These are phyloP conservation scores for Ophiorrhiza pumila DNA, from an alignment of 257 asterid genomes.

Conservation along the genomic window DNA sequence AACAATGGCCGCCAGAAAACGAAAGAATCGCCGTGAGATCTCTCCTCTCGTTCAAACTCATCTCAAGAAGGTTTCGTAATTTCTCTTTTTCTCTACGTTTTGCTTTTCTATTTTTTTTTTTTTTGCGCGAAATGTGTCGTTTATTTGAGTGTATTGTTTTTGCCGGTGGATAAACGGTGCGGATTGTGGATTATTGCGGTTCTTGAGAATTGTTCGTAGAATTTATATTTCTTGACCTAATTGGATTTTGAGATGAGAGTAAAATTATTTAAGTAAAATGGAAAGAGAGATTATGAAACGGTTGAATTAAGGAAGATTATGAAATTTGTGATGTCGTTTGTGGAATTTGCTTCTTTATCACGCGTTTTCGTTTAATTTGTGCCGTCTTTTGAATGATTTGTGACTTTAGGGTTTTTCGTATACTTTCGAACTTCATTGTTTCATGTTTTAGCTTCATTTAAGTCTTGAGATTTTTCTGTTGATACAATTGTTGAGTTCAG, in stretches of 20 bases:
- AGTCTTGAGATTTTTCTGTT: neutral
- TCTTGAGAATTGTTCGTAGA: neutral
- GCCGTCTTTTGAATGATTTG: neutral
- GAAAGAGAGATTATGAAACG: neutral
- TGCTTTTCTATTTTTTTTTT: neutral
- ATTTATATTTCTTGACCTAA: neutral
- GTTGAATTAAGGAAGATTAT: neutral
- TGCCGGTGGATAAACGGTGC: neutral
- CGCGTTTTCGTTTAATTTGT: neutral
- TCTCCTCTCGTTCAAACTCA: slow-evolving; percentile 86
- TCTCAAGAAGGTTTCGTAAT: slow-evolving; percentile 62
- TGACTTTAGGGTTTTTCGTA: neutral
- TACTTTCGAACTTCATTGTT: neutral
- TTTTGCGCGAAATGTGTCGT: neutral
- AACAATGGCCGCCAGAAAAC: slow-evolving; percentile 60
- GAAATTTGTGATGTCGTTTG: neutral
- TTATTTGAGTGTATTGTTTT: neutral
- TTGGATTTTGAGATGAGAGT: neutral
- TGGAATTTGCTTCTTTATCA: neutral
- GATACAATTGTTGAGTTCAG: neutral
- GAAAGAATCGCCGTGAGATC: slow-evolving; percentile 85
- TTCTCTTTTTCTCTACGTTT: neutral
- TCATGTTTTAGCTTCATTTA: too few relatives aligned
- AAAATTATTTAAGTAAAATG: neutral
- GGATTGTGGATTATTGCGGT: neutral